phyloP scores from a whole-genome alignment of 805 yeast species.

The Cyberlindnera mississippiensis region DNA sequence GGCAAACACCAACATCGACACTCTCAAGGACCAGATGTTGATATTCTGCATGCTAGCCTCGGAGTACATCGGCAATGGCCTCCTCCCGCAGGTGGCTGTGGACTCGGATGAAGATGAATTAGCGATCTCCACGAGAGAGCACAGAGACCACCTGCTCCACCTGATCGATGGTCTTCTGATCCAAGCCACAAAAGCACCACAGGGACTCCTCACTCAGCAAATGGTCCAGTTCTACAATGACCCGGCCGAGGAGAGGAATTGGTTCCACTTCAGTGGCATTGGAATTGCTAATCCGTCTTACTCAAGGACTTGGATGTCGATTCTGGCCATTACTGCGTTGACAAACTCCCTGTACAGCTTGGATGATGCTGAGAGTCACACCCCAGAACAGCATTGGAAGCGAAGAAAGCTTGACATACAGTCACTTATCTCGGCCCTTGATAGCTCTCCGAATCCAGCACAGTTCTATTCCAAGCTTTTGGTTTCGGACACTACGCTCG shows the following conservation, averaged over 20 bases:
- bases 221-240: slow-evolving; percentile 17
- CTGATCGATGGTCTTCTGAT: slow-evolving; percentile 16
- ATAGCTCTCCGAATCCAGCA: slow-evolving; percentile 26
- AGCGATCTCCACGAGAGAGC: not conserved
- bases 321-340: slow-evolving; percentile 34
- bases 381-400: slow-evolving; percentile 14
- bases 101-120: slow-evolving; percentile 10
- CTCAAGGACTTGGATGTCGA: slow-evolving; percentile 38
- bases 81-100: slow-evolving; percentile 21
- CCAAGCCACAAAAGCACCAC: not conserved
- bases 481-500: not conserved
- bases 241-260: not conserved
- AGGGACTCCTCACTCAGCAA: slow-evolving; percentile 1
- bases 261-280: slow-evolving; percentile 28
- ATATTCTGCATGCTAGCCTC: slow-evolving; percentile 44
- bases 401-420: slow-evolving; percentile 31
- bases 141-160: slow-evolving; percentile 13
- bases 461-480: slow-evolving; percentile 22
- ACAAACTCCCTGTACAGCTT: slow-evolving; percentile 14
- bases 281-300: slow-evolving; percentile 5
- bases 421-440: slow-evolving; percentile 23
- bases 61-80: slow-evolving; percentile 32
- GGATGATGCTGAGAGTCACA: not conserved
- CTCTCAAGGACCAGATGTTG: slow-evolving; percentile 40
- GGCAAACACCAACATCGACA: slow-evolving; percentile 39